Evolutionary conservation across 805 yeast species (phyloP).

Genomic region (Metschnikowia kofuensis): DNA sequence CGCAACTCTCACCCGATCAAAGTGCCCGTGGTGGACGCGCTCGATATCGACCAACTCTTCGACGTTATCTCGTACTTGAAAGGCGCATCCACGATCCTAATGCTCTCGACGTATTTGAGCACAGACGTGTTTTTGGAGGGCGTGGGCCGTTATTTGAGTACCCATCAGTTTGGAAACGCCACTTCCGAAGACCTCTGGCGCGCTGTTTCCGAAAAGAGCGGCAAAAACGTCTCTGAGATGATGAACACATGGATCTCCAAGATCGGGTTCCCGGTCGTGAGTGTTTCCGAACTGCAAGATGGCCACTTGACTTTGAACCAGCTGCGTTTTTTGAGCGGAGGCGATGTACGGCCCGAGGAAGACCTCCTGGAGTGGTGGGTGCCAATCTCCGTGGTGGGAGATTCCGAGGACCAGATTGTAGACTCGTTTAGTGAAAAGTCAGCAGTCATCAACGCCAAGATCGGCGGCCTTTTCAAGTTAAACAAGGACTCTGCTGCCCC

Average conservation of each 20-base stretch:
- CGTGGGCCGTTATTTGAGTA: constrained; percentile 64
- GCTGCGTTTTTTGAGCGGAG: constrained; percentile 60
- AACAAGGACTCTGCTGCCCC: constrained; percentile 52
- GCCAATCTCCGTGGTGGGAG: constrained; percentile 38
- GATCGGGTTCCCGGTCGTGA: constrained; percentile 70
- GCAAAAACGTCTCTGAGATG: constrained; percentile 53
- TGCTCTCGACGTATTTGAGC: constrained; percentile 73
- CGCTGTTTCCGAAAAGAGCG: constrained; percentile 60
- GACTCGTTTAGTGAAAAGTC: constrained; percentile 26
- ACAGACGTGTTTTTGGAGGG: constrained; percentile 68
- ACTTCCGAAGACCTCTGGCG: constrained; percentile 72
- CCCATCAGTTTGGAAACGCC: constrained; percentile 66
- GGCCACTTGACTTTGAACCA: constrained; percentile 45
- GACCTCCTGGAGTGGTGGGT: constrained; percentile 59
- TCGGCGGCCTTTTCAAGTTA: constrained; percentile 38
- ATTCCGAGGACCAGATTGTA: constrained; percentile 1
- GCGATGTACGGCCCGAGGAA: constrained; percentile 58
- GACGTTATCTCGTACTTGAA: constrained; percentile 79
- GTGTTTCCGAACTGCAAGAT: constrained; percentile 38
- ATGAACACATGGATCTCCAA: constrained; percentile 73
- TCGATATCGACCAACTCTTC: constrained; percentile 77
- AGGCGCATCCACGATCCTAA: constrained; percentile 75
- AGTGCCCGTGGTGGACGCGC: constrained; percentile 75
- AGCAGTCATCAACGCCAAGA: background rate
- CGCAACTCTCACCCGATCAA: constrained; percentile 76